Evolutionary conservation across 768 basidiomycete genomes (phyloP), one percentile per base, ranked within the genome.

Genomic region (Austroboletus eburneus): DNA sequence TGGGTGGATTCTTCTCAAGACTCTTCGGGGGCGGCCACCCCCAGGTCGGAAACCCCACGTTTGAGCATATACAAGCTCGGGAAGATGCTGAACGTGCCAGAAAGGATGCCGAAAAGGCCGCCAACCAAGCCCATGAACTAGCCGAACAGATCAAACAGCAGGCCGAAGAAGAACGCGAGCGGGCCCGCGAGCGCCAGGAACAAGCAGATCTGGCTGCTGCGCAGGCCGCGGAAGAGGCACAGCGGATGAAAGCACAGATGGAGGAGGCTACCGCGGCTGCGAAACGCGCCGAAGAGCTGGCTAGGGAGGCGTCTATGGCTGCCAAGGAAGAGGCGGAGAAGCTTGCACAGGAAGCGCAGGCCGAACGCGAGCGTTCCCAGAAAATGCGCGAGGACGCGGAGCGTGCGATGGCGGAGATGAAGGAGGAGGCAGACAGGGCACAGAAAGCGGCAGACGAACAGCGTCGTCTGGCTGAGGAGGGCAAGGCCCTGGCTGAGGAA

Each of bases 401-500:
- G 23, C 44, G 30, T 27, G 22, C 39, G 9, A 42, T 48, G 9
- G 45, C 16, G 22, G 42, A 50, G 17, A 49, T 46, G 9, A 37
- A n/a, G 42, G 48, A 56, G 22, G 54, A 56, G 14, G 49, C 40
- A 1, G 42, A 49, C 35, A 46, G 32, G 25, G n/a, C 46, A 0
- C 49, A 54, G 20, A 18, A 27, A 34, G 40, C 9, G n/a, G 51
- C 45, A 2, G 46, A 60, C 14, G 52, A 54, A 12, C 41, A 54
- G 3, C 45, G 30, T 20, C 46, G 39, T n/a, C 36, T 39, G 24
- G 52, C 58, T 1, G 49, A 46, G 16, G 41, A 39, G 5, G 59
- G 48, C 2, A 45, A 58, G 7, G 43, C 45, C 13, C 18, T n/a
- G n/a, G n/a, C n/a, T n/a, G n/a, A n/a, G n/a, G n/a, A n/a, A n/a